Conservation (phyloP, 345 rosid species). For the Melastoma malabathricum region DNA sequence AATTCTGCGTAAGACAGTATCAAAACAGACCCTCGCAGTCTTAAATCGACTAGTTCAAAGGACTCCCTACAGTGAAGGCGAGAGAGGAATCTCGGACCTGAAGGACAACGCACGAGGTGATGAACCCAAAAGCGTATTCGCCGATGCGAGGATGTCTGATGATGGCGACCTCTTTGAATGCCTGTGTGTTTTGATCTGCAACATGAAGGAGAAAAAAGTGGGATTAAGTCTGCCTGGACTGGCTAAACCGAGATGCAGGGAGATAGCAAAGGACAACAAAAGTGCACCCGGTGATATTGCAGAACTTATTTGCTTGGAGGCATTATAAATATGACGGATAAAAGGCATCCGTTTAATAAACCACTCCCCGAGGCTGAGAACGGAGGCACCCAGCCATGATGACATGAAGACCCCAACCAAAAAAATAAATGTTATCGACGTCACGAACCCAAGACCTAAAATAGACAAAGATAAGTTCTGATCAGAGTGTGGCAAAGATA, state of each 20-base stretch:
- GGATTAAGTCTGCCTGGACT: not conserved
- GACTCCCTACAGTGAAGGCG: not conserved
- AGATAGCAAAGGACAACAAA: not conserved
- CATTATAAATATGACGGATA: constrained; percentile 90
- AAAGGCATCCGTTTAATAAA: constrained; percentile 98
- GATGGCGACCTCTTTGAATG: constrained; percentile 96
- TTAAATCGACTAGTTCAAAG: too few species aligned
- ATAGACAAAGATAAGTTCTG: constrained; percentile 6
- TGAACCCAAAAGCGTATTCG: constrained; percentile 97
- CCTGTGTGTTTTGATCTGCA: constrained; percentile 86
- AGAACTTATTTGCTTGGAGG: constrained; percentile 97
- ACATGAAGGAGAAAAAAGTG: constrained; percentile 1
- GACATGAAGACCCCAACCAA: constrained; percentile 98
- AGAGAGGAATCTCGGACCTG: constrained; percentile 40
- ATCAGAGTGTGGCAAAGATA: too few species aligned
- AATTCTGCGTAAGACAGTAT: constrained; percentile 35
- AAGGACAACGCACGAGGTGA: constrained; percentile 74
- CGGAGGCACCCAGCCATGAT: constrained; percentile 97
- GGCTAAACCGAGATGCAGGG: not conserved
- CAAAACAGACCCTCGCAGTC: not conserved
- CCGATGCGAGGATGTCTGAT: constrained; percentile 97
- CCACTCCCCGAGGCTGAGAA: constrained; percentile 93
- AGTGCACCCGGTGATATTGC: constrained; percentile 90
- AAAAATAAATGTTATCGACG: constrained; percentile 87
- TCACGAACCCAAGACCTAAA: constrained; percentile 88